These are phyloP conservation scores for Gossypium sturtianum DNA, from an alignment of 345 rosid species.

Conservation along the genomic window DNA sequence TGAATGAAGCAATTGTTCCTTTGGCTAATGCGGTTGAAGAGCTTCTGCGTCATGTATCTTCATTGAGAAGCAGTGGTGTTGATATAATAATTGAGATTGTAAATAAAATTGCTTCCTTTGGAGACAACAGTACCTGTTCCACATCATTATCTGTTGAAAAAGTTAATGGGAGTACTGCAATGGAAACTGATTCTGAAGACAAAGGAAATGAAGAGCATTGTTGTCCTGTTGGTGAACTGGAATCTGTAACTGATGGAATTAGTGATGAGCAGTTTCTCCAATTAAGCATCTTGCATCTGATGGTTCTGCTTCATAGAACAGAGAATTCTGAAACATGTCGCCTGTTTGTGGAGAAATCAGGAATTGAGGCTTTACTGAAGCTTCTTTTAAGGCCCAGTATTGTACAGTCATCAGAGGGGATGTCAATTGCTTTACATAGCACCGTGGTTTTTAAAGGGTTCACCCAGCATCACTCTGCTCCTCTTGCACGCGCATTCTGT, in stretches of 20 bases:
- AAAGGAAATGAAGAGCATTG: constrained; percentile 45
- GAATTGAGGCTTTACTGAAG: constrained; percentile 82
- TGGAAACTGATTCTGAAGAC: constrained; percentile 85
- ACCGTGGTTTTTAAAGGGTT: constrained; percentile 96
- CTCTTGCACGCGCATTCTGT: constrained; percentile 90
- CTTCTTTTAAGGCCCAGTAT: constrained; percentile 79
- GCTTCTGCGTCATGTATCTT: constrained; percentile 87
- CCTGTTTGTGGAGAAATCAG: constrained; percentile 90
- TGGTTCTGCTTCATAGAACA: constrained; percentile 89
- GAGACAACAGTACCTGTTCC: constrained; percentile 32
- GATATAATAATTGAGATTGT: constrained; percentile 88
- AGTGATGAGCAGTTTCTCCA: constrained; percentile 83
- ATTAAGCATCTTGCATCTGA: constrained; percentile 81
- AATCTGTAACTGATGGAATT: constrained; percentile 41
- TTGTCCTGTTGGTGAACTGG: constrained; percentile 40
- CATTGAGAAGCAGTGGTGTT: constrained; percentile 77
- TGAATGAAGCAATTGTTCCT: constrained; percentile 94
- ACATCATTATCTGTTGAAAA: constrained; percentile 40
- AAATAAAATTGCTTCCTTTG: constrained; percentile 66
- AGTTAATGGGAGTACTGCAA: constrained; percentile 49
- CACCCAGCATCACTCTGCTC: constrained; percentile 84
- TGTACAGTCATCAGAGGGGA: constrained; percentile 93
- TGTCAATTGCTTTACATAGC: constrained; percentile 91
- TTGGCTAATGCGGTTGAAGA: constrained; percentile 95
- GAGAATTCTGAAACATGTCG: constrained; percentile 93